Percentiles rank a stretch among this genome's conserved stretches.
phyloP scores from a whole-genome alignment of 768 basidiomycete species.

The Chiua virens region DNA sequence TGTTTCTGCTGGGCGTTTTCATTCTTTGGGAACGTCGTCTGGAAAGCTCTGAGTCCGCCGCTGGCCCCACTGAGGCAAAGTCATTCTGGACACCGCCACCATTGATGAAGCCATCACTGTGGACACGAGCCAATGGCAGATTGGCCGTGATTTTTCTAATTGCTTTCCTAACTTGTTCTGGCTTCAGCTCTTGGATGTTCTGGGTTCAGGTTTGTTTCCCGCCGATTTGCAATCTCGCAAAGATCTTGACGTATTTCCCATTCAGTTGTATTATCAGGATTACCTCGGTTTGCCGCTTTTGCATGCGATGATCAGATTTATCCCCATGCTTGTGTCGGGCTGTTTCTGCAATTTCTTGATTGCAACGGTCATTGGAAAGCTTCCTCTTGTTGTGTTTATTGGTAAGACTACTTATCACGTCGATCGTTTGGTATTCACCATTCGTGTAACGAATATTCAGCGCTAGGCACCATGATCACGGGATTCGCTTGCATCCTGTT shows the following conservation, averaged over 20 bases:
- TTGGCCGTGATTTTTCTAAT: slow-evolving; percentile 61
- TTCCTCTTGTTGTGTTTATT: slow-evolving; percentile 57
- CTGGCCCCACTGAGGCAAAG: slow-evolving; percentile 15
- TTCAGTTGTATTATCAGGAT: slow-evolving; percentile 70
- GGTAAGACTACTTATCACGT: slow-evolving; percentile 36
- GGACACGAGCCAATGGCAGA: slow-evolving; percentile 60
- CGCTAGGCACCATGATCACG: slow-evolving; percentile 60
- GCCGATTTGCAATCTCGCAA: not conserved
- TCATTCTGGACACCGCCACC: slow-evolving; percentile 52
- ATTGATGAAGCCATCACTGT: slow-evolving; percentile 61
- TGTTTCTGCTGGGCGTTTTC: slow-evolving; percentile 57
- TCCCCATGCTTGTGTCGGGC: slow-evolving; percentile 74
- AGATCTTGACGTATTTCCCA: not conserved
- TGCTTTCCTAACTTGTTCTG: slow-evolving; percentile 62
- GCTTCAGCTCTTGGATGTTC: slow-evolving; percentile 55
- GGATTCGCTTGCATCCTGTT: slow-evolving; percentile 60
- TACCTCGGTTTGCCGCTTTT: slow-evolving; percentile 56
- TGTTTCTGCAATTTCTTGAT: slow-evolving; percentile 63
- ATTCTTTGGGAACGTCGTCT: slow-evolving; percentile 66
- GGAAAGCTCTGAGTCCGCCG: slow-evolving; percentile 38
- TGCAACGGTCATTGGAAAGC: slow-evolving; percentile 53
- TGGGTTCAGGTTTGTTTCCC: slow-evolving; percentile 41
- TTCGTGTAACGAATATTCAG: slow-evolving; percentile 29
- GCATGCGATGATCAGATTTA: slow-evolving; percentile 59
- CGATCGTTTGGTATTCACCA: not conserved